A percentile compares a stretch with the other conserved stretches of the same genome.
Evolutionary conservation across 192 early-diverging fungal species (phyloP).

Genomic region (Linnemannia elongata): DNA sequence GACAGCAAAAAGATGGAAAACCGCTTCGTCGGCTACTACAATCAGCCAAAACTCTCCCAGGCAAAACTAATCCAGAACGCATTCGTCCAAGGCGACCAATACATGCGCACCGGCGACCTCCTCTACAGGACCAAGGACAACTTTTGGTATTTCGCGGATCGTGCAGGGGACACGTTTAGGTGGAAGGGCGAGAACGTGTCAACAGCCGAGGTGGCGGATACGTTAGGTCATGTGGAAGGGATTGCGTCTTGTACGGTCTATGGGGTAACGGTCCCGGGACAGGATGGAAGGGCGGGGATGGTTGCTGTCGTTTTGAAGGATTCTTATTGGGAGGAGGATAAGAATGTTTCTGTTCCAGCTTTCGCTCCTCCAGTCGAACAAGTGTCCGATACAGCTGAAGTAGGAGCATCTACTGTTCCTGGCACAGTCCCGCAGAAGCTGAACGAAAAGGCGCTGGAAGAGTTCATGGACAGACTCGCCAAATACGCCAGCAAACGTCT

Average conservation of each 20-base stretch:
- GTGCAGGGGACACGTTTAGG: conserved; percentile 76
- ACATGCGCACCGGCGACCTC: conserved; percentile 70
- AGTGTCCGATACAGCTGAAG: not conserved
- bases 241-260: conserved; percentile 73
- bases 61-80: conserved; percentile 66
- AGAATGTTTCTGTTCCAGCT: not conserved
- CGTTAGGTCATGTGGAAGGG: conserved; percentile 59
- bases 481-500: conserved; percentile 48
- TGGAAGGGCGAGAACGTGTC: conserved; percentile 76
- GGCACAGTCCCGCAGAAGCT: not conserved
- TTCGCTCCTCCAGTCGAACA: not conserved
- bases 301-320: conserved; percentile 31
- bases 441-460: conserved; percentile 25
- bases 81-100: conserved; percentile 73
- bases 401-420: not conserved
- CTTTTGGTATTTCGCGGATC: conserved; percentile 71
- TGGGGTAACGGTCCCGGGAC: conserved; percentile 64
- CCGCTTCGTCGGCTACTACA: conserved; percentile 63
- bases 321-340: not conserved
- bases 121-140: conserved; percentile 59
- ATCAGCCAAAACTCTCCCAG: conserved; percentile 58
- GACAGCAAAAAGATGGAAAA: conserved; percentile 29
- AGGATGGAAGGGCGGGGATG: conserved; percentile 75
- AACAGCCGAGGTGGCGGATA: conserved; percentile 69
- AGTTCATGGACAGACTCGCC: conserved; percentile 53